Evolutionary conservation across 106 monocot genomes (phyloP).

Genomic region (Dendrobium chrysotoxum): DNA sequence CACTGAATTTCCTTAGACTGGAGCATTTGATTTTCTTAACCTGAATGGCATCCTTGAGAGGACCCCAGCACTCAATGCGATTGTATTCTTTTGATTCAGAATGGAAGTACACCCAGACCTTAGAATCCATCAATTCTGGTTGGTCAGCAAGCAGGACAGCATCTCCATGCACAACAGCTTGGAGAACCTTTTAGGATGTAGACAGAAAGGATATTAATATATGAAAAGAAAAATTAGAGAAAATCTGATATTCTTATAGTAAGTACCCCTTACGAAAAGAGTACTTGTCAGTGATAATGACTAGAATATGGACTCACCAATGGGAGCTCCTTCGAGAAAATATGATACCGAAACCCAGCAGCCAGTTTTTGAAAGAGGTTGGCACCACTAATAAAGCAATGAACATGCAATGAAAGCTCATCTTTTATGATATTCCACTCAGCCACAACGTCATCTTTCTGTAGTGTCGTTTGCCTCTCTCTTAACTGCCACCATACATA

Average conservation of each 20-base stretch:
- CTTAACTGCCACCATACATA: slow-evolving; percentile 40
- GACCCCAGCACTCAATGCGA: slow-evolving; percentile 87
- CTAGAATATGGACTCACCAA: slow-evolving; percentile 35
- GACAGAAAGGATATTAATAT: background rate
- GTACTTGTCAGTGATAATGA: background rate
- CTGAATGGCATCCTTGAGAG: slow-evolving; percentile 75
- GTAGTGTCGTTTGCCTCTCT: slow-evolving; percentile 59
- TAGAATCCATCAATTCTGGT: slow-evolving; percentile 70
- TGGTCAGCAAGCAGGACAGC: slow-evolving; percentile 48
- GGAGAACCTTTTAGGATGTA: slow-evolving; percentile 44
- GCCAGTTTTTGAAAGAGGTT: slow-evolving; percentile 67
- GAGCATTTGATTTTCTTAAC: slow-evolving; percentile 16
- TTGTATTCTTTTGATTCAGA: slow-evolving; percentile 70
- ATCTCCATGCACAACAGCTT: slow-evolving; percentile 91
- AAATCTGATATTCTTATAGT: background rate
- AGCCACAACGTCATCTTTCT: slow-evolving; percentile 79
- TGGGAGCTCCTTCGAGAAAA: slow-evolving; percentile 92
- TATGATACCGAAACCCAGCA: slow-evolving; percentile 76
- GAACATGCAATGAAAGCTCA: slow-evolving; percentile 74
- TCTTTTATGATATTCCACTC: slow-evolving; percentile 85
- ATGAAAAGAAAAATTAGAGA: background rate
- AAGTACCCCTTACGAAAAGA: background rate
- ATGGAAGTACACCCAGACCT: slow-evolving; percentile 86
- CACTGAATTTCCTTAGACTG: background rate
- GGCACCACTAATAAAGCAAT: slow-evolving; percentile 84